Percentiles rank a stretch among this genome's conserved stretches.
Evolutionary conservation across 352 stramenopile genomes (phyloP).

Genomic region (Phytophthora tubulina): DNA sequence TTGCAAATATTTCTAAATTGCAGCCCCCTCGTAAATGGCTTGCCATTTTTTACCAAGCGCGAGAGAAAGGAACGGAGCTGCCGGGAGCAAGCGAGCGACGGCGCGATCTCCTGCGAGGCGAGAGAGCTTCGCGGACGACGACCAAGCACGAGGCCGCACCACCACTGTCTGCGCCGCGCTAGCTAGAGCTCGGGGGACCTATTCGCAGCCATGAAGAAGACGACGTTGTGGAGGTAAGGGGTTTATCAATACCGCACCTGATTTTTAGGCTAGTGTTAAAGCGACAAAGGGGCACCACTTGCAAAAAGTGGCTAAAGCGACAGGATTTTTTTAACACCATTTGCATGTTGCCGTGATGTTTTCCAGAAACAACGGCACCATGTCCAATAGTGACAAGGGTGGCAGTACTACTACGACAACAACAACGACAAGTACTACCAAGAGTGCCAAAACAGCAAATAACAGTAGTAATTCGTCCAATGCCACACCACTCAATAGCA

Average conservation of each 20-base stretch:
- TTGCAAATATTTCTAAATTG: no score
- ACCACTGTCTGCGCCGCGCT: background rate
- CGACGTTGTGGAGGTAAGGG: conserved; percentile 41
- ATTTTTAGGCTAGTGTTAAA: conserved; percentile 23
- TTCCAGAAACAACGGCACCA: conserved; percentile 29
- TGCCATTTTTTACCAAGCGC: conserved; percentile 22
- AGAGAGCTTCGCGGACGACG: conserved; percentile 18
- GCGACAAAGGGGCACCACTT: conserved; percentile 9
- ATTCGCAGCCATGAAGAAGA: conserved; percentile 46
- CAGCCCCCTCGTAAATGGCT: background rate
- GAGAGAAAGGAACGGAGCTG: conserved; percentile 37
- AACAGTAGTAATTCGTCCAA: conserved; percentile 16
- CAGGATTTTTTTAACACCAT: conserved; percentile 8
- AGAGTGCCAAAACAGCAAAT: conserved; percentile 17
- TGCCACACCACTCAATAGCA: conserved; percentile 26
- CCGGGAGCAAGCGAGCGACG: conserved; percentile 24
- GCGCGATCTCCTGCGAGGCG: conserved; percentile 22
- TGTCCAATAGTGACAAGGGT: conserved; percentile 22
- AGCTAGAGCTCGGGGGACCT: conserved; percentile 8
- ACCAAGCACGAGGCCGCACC: conserved; percentile 10
- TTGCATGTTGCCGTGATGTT: background rate
- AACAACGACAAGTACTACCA: conserved; percentile 7
- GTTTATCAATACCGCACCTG: conserved; percentile 10
- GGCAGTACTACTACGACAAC: conserved; percentile 13
- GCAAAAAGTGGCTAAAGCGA: conserved; percentile 3